Base-by-base conservation (phyloP, 345 rosid genomes). In the Moringa oleifera region DNA sequence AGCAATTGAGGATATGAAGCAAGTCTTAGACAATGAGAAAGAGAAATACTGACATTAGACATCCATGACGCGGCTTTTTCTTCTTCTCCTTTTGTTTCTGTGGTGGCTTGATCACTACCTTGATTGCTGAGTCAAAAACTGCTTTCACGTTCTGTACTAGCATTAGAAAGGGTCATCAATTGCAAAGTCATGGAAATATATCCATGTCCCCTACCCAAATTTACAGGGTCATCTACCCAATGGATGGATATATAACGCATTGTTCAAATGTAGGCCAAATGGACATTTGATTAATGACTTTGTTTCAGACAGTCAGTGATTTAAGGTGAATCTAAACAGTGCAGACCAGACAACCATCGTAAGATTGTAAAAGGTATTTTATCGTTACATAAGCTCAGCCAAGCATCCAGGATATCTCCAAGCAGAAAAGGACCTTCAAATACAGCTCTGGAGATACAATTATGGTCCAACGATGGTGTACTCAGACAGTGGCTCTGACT, bases 81-180 rank as follows among this genome's bases (percentile, higher is more conserved):
- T 83, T 80, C 81, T 84, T 85, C 74, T 90, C 92, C 64, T 90
- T 86, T 61, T 79, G 88, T 75, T 86, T 85, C 68, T 72, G 85
- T 31, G 81, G 74, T 7, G 99, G 95, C 71, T 84, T 90, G 68
- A 94, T 85, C 16, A 94, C 99, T 59, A 90, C 95, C 76, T 73
- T 90, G 79, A 94, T 90, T 20, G 99, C 96, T 13, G 89, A 86
- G 80, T 94, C 99, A 79, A 94, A 94, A 49, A 90, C 91, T 58
- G 89, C 92, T 79, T 94, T 94, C 68, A 88, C 96, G 73, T 94
- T 90, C 99, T 94, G 80, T 76, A 81, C 65, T 20, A 59, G 10
- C 19, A 55, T 4, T 17, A 50, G 46, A 63, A 66, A 33, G 23
- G 55, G 58, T 51, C n/a, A 58, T 72, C 52, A 37, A 22, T 8